Evolutionary conservation across 805 yeast genomes (phyloP).

Genomic region (Yarrowia porcina): DNA sequence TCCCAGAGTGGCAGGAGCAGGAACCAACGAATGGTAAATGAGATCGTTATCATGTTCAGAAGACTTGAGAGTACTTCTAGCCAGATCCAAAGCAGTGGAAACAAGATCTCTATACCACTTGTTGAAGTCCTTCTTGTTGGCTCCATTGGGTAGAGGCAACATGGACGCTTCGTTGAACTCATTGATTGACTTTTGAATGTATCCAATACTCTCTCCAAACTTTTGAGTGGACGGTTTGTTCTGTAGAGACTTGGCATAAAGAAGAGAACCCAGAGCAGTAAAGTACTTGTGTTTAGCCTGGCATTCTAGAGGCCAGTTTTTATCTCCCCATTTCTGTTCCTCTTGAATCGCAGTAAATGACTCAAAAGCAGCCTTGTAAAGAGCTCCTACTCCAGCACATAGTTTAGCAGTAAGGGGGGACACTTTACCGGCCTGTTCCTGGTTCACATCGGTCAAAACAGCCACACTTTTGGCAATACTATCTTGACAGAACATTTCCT

Average conservation of each 20-base stretch:
- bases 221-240: slow-evolving; percentile 44
- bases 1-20: slow-evolving; percentile 56
- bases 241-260: slow-evolving; percentile 56
- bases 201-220: slow-evolving; percentile 75
- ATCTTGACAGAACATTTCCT: slow-evolving; percentile 60
- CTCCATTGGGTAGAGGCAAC: not conserved
- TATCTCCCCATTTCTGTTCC: slow-evolving; percentile 43
- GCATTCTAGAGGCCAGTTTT: slow-evolving; percentile 51
- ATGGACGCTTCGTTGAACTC: slow-evolving; percentile 31
- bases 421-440: slow-evolving; percentile 8
- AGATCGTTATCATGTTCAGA: slow-evolving; percentile 82
- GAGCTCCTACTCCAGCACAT: slow-evolving; percentile 56
- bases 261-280: slow-evolving; percentile 56
- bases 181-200: slow-evolving; percentile 50
- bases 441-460: slow-evolving; percentile 1
- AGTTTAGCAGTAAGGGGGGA: slow-evolving; percentile 73
- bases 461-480: slow-evolving; percentile 43
- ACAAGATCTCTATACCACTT: not conserved
- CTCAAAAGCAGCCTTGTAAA: slow-evolving; percentile 53
- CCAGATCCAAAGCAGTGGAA: not conserved
- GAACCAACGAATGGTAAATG: slow-evolving; percentile 77
- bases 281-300: slow-evolving; percentile 55
- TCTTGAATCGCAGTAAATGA: slow-evolving; percentile 38
- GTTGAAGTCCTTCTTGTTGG: slow-evolving; percentile 2
- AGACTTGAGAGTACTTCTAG: slow-evolving; percentile 21